Percentiles rank a stretch among this genome's conserved stretches.
phyloP scores from a whole-genome alignment of 2,329 filamentous ascomycete genomes.

The Pseudophaeomoniella oleicola region DNA sequence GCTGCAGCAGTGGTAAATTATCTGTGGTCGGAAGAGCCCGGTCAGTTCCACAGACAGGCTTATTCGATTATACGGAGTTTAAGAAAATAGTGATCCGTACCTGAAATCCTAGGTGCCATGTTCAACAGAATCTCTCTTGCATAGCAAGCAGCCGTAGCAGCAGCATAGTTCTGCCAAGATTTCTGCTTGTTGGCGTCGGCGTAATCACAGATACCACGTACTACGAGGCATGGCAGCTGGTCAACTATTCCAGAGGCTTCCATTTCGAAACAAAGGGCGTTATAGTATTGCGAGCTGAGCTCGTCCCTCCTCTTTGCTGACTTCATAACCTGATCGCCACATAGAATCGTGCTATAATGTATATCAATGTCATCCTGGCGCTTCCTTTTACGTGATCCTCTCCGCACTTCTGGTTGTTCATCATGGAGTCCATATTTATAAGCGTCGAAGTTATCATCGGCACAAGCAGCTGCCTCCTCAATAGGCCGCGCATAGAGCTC shows the following conservation, averaged over 20 bases:
- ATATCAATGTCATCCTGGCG: not conserved
- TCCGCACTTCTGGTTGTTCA: too few relatives aligned
- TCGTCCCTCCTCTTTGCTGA: slow-evolving; percentile 9
- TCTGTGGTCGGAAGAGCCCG: too few relatives aligned
- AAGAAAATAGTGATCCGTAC: too few relatives aligned
- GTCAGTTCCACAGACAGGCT: too few relatives aligned
- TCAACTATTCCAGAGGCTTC: slow-evolving; percentile 11
- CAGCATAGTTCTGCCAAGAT: slow-evolving; percentile 14
- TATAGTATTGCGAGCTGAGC: slow-evolving; percentile 3
- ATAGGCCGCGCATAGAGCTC: too few relatives aligned
- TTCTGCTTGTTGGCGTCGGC: slow-evolving; percentile 14
- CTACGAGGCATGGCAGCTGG: slow-evolving; percentile 10
- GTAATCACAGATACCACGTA: slow-evolving; percentile 15
- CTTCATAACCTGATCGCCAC: slow-evolving; percentile 13
- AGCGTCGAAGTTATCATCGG: too few relatives aligned
- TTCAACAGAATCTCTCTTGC: slow-evolving; percentile 10
- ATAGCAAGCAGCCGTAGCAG: slow-evolving; percentile 12
- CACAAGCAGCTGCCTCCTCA: too few relatives aligned
- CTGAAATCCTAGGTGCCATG: too few relatives aligned
- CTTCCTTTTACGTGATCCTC: too few relatives aligned
- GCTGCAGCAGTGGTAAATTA: too few relatives aligned
- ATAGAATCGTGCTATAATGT: slow-evolving; percentile 14
- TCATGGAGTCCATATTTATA: too few relatives aligned
- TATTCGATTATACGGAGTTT: too few relatives aligned
- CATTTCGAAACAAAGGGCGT: slow-evolving; percentile 15